Evolutionary conservation across 495 filamentous ascomycete genomes (phyloP), one percentile per base, ranked within the genome.

Genomic region (Trichoderma reesei): DNA sequence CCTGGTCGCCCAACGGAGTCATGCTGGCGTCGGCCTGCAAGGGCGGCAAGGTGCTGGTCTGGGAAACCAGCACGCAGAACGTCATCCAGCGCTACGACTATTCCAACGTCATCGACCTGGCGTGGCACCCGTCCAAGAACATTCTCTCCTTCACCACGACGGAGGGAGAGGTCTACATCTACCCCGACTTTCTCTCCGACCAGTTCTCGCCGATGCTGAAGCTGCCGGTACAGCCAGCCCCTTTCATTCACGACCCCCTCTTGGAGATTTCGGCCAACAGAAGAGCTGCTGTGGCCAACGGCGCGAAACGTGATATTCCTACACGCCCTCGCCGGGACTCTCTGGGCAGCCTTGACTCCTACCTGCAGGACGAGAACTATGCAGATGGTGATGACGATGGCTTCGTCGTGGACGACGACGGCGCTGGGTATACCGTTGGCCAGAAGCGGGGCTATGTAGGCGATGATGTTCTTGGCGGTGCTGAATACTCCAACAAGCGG

Each of bases 1-100:
- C 86, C 48, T 98, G 94, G 94, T 94, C 92, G 14, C 92, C 92
- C 2, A 98, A 98, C 74, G 94, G 94, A 20, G 89, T 91, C 0
- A 78, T 98, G 51, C 80, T 98, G 5, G 90, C 85, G 26, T 90
- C 89, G 7, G 90, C 95, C 16, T 90, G 83, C 37, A 86, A 87
- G 59, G 94, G 98, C 76, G 86, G 88, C 51, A 89, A 87, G 69
- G 79, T 98, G 33, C 67, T 94, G 34, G 77, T 98, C 13, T 98
- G 94, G 94, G 90, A 96, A 64, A 85, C 88, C 7, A 91, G 89
- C 68, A 90, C 90, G 3, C 92, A 96, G 73, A 89, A 81, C 41
- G 79, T 96, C 26, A 67, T 92, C 39, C 82, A 83, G 54, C 80
- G 83, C 42, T 90, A 90, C 66, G 86, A 90, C 37, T 92, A 90